A percentile compares a stretch with the other conserved stretches of the same genome.
Conservation (phyloP, 345 rosid species). For the Geranium brycei region DNA sequence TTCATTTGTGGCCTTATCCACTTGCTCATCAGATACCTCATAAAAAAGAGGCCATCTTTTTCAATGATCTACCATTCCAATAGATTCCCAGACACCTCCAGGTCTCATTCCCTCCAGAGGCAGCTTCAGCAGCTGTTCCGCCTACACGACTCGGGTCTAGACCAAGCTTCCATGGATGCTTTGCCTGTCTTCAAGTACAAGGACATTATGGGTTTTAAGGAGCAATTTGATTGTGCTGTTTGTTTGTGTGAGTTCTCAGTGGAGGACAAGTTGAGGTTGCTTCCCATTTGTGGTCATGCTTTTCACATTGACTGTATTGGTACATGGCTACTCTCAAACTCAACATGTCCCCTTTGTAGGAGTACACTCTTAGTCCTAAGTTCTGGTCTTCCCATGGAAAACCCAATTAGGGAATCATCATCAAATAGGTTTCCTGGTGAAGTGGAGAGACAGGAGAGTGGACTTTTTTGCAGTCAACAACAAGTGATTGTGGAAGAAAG, state of each 20-base stretch:
- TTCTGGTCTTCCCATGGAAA: slow-evolving; percentile 15
- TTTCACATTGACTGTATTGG: slow-evolving; percentile 61
- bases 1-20: slow-evolving; percentile 49
- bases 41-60: slow-evolving; percentile 24
- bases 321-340: slow-evolving; percentile 73
- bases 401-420: slow-evolving; percentile 14
- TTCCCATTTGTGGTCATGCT: slow-evolving; percentile 59
- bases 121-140: slow-evolving; percentile 67
- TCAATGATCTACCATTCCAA: slow-evolving; percentile 31
- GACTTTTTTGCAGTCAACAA: slow-evolving; percentile 4
- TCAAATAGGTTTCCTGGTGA: slow-evolving; percentile 14
- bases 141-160: slow-evolving; percentile 59
- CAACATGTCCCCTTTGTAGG: slow-evolving; percentile 70
- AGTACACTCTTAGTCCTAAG: slow-evolving; percentile 29
- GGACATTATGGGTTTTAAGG: slow-evolving; percentile 48
- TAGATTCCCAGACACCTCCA: slow-evolving; percentile 29
- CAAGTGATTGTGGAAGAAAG: slow-evolving; percentile 13
- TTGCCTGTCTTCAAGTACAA: slow-evolving; percentile 55
- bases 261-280: slow-evolving; percentile 47
- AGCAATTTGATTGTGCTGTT: slow-evolving; percentile 69
- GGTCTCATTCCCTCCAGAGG: slow-evolving; percentile 34
- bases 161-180: slow-evolving; percentile 55
- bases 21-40: slow-evolving; percentile 40
- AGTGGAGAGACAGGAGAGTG: slow-evolving; percentile 24
- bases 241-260: slow-evolving; percentile 53